A percentile compares a stretch with the other conserved stretches of the same genome.
Evolutionary conservation across 2,329 filamentous ascomycete species (phyloP).

Genomic region (Orbilia brochopaga): DNA sequence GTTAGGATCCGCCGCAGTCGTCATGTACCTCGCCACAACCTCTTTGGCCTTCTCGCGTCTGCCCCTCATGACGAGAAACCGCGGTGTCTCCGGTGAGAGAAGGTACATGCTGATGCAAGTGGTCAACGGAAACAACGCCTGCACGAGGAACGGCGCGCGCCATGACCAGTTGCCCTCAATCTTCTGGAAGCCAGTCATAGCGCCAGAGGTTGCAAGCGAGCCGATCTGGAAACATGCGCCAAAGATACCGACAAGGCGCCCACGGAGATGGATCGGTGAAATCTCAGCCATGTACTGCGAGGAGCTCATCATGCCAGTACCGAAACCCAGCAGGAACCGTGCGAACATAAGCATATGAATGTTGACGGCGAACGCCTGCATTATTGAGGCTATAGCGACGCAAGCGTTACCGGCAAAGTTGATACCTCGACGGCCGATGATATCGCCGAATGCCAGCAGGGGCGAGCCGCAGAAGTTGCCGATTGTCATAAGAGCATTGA

Average conservation of each 20-base stretch:
- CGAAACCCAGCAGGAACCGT: conserved; percentile 58
- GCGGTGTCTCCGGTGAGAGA: conserved; percentile 58
- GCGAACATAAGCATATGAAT: conserved; percentile 58
- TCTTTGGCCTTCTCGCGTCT: conserved; percentile 56
- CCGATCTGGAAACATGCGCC: conserved; percentile 62
- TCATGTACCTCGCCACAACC: conserved; percentile 59
- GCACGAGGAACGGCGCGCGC: conserved; percentile 60
- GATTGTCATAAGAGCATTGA: conserved; percentile 62
- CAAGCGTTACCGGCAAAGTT: conserved; percentile 61
- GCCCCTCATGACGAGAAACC: conserved; percentile 57
- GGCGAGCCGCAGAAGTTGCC: conserved; percentile 62
- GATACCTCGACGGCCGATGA: conserved; percentile 63
- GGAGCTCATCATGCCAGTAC: conserved; percentile 57
- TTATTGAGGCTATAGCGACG: conserved; percentile 60
- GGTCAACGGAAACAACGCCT: conserved; percentile 61
- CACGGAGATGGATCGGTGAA: conserved; percentile 55
- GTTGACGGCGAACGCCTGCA: conserved; percentile 56
- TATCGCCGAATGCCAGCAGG: conserved; percentile 62
- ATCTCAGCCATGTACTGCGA: conserved; percentile 59
- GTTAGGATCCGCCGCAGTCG: conserved; percentile 58
- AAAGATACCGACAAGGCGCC: conserved; percentile 61
- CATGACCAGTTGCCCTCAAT: conserved; percentile 58
- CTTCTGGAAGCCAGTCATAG: conserved; percentile 60
- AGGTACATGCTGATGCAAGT: conserved; percentile 60
- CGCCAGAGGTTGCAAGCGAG: conserved; percentile 59